Evolutionary conservation across 2,329 filamentous ascomycete genomes (phyloP).

Genomic region (Penicillium sp.): DNA sequence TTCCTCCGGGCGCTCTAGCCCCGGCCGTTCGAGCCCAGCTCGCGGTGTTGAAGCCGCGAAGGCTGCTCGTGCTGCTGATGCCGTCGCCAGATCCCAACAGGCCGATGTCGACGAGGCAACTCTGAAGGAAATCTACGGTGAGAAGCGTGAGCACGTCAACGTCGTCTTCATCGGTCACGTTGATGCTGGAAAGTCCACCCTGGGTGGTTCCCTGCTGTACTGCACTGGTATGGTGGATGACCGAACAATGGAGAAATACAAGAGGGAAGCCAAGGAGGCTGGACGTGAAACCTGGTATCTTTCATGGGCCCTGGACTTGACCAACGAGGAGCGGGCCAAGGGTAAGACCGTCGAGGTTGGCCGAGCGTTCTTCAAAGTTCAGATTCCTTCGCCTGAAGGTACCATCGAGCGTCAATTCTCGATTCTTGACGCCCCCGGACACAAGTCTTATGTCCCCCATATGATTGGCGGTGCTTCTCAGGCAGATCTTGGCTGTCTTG

Average conservation of each 20-base stretch:
- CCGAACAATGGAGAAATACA: constrained; percentile 96
- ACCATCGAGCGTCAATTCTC: constrained; percentile 86
- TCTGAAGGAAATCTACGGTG: constrained; percentile 88
- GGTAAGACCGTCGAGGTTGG: constrained; percentile 98
- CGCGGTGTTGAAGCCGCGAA: constrained; percentile 56
- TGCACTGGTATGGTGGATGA: constrained; percentile 99
- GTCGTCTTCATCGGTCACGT: constrained; percentile 98
- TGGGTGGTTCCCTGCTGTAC: constrained; percentile 89
- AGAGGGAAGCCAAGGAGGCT: constrained; percentile 89
- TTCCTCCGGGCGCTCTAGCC: constrained; percentile 79
- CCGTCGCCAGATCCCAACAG: constrained; percentile 75
- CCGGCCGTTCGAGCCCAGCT: constrained; percentile 72
- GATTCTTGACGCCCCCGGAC: constrained; percentile 91
- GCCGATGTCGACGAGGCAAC: constrained; percentile 78
- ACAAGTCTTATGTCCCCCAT: constrained; percentile 96
- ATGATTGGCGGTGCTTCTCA: constrained; percentile 97
- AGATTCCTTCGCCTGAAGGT: constrained; percentile 33
- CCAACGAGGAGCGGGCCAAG: constrained; percentile 91
- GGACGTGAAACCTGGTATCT: constrained; percentile 98
- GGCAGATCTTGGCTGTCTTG: constrained; percentile 88
- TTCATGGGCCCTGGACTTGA: constrained; percentile 96
- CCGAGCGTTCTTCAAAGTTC: constrained; percentile 88
- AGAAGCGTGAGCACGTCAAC: constrained; percentile 73
- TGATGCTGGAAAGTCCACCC: constrained; percentile 94
- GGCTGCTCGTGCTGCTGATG: constrained; percentile 66